Base-by-base conservation (phyloP, 164 flowering plant genomes). In the Paratinospora sagittata region DNA sequence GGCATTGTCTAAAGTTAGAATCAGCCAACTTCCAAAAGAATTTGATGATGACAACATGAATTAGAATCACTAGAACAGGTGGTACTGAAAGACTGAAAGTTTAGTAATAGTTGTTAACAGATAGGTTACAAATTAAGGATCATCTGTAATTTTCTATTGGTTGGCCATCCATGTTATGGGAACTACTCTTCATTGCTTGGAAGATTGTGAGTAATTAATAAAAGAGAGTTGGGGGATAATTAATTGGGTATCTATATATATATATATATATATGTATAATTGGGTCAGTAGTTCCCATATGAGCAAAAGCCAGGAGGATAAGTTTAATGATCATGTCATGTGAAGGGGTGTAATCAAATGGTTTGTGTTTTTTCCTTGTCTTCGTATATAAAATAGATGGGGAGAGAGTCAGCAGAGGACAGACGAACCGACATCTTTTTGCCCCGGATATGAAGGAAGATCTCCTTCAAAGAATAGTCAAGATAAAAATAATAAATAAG, bases 1-100 rank as follows among this genome's bases (percentile, higher is more conserved):
- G 73, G 93, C 97, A 3, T 89, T 92, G 8, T 82, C 89, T 1
- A 73, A 81, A 0, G 73, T 92, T 21, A 75, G 86, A 19, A 30
- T 41, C 45, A 8, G 45, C 45, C 3, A n/a, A 55, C 21, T 5
- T 55, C 61, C 60, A 52, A 19, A 17, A 52, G n/a, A 52, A 52
- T 52, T 43, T 12, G 14, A 7, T 55, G 21, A 30, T 30, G 34
- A 30, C 34, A 30, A 30, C 34, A 30, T 30, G 34, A 4, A 30
- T 4, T 30, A 55, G 8, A 55, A 0, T 55, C 26, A 55, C 58
- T 19, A n/a, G 61, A 43, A 43, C 14, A 5, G 13, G 47, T 14
- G 19, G 34, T 30, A 30, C 34, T 30, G 34, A 30, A 30, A 30
- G 34, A 30, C 34, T 30, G 34, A 30, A 30, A 30, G 2, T 30